Conservation (phyloP, 179 eudicot genomes). For the Silene noctiflora region DNA sequence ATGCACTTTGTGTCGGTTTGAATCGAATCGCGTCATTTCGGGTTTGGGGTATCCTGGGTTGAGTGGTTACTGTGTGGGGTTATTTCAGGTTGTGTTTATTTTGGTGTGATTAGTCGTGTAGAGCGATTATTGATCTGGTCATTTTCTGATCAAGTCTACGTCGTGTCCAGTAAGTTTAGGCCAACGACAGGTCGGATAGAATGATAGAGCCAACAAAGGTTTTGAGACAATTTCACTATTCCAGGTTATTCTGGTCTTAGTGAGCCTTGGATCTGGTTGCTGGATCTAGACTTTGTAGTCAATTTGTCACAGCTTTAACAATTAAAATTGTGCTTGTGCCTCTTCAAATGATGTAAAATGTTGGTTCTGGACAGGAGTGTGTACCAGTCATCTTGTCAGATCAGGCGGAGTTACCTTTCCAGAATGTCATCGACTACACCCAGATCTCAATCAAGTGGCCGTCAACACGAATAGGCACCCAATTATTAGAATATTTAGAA, state of each 20-base stretch:
- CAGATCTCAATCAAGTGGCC: constrained; percentile 94
- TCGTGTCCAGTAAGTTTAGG: no score
- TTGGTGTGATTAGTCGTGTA: no score
- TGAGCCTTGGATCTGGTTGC: neutral
- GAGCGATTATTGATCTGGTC: no score
- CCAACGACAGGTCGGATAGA: no score
- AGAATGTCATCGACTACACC: constrained; percentile 70
- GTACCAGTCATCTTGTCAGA: constrained; percentile 91
- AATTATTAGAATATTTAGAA: constrained; percentile 79
- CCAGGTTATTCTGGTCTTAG: no score
- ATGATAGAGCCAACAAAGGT: no score
- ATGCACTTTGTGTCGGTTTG: neutral
- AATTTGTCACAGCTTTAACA: neutral
- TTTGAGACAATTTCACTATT: no score
- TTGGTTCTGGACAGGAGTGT: constrained; percentile 64
- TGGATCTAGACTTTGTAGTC: neutral
- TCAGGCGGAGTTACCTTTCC: constrained; percentile 83
- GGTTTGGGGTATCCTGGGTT: neutral
- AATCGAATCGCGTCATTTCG: no score
- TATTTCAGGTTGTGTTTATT: no score
- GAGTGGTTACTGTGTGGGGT: neutral
- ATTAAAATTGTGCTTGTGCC: neutral
- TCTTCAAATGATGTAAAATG: constrained; percentile 11
- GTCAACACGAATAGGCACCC: constrained; percentile 62
- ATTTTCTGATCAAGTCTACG: no score